Evolutionary conservation across 495 filamentous ascomycete species (phyloP), one percentile per base, ranked within the genome.

Genomic region (Xylaria curta): DNA sequence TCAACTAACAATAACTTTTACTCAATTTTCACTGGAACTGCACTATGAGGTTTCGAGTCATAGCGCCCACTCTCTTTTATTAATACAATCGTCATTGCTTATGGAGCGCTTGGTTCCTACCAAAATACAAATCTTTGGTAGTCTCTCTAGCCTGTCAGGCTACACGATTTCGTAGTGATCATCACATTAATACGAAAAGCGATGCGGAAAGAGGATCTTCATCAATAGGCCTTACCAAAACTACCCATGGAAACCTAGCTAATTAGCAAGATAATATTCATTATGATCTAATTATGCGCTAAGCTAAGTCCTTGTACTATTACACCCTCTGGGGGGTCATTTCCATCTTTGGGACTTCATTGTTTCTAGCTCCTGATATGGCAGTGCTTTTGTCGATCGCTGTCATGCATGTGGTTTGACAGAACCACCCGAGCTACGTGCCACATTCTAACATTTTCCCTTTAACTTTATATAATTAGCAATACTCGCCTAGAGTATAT

Each of bases 361-460:
- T 28, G 38, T 46, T n/a, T 33, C 36, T 26, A 24, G 38, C 17
- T 46, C 38, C 66, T 47, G 26, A 68, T 36, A 46, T n/a, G 46
- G 66, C 8, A 60, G 51, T 40, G 38, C 8, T 17, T 59, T 13
- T 68, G 66, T 58, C 40, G 66, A 68, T 68, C 66, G 66, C 53
- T 36, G 17, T 40, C 40, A 53, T 60, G 53, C 66, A 68, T 68
- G 53, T 33, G 33, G 24, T 36, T 58, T 66, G 19, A 66, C 44
- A 40, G 24, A 49, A 65, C 62, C 26, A 24, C 15, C 62, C 28
- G 19, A 66, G 28, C 33, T 66, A 21, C 28, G 8, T 38, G 31
- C 31, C 9, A 47, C 46, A 33, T 8, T n/a, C 63, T 44, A 47
- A 31, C 17, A 13, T 38, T 24, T 51, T 66, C 53, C 19, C 44